Percentiles rank a stretch among this genome's conserved stretches.
phyloP scores from a whole-genome alignment of 208 protist genomes.

The Crithidia brevicula region DNA sequence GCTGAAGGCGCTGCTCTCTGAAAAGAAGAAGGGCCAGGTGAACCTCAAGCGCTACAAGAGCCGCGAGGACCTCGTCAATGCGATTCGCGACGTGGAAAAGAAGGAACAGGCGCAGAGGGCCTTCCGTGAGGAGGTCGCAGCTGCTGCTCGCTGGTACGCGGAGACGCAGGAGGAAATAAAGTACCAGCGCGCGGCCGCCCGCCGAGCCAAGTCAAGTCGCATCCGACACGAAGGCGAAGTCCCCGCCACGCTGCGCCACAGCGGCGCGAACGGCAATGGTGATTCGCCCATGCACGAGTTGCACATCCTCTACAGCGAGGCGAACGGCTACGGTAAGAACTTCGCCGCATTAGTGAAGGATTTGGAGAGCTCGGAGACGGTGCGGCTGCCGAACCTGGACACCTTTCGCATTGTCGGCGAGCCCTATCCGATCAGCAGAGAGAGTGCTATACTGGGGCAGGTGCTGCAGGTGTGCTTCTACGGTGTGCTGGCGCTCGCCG shows the following conservation, averaged over 20 bases:
- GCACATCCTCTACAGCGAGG: conserved; percentile 31
- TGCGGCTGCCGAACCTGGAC: conserved; percentile 27
- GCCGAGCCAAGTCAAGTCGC: neutral
- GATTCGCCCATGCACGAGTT: conserved; percentile 18
- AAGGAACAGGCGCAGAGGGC: conserved; percentile 22
- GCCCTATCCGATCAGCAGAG: conserved; percentile 14
- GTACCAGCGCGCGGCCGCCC: conserved; percentile 8
- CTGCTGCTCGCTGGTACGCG: conserved; percentile 22
- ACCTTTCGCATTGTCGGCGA: conserved; percentile 15
- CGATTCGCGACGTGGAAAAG: conserved; percentile 25
- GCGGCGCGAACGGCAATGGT: neutral
- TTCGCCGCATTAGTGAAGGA: conserved; percentile 25
- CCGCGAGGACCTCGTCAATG: conserved; percentile 22
- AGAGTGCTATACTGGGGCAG: conserved; percentile 13
- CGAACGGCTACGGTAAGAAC: conserved; percentile 15
- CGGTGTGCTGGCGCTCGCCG: conserved; percentile 33
- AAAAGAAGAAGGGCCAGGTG: conserved; percentile 40
- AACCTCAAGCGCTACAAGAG: conserved; percentile 31
- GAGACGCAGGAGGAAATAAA: conserved; percentile 15
- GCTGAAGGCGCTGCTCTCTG: conserved; percentile 33
- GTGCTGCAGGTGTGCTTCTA: conserved; percentile 20
- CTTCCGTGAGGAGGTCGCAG: conserved; percentile 25
- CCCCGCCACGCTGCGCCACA: conserved; percentile 1
- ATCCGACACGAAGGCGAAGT: conserved; percentile 2
- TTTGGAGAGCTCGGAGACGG: conserved; percentile 6